Percentiles rank a stretch among this genome's conserved stretches.
These are phyloP conservation scores for Maudiozyma pseudohumilis DNA, from an alignment of 805 yeast species.

Conservation along the genomic window DNA sequence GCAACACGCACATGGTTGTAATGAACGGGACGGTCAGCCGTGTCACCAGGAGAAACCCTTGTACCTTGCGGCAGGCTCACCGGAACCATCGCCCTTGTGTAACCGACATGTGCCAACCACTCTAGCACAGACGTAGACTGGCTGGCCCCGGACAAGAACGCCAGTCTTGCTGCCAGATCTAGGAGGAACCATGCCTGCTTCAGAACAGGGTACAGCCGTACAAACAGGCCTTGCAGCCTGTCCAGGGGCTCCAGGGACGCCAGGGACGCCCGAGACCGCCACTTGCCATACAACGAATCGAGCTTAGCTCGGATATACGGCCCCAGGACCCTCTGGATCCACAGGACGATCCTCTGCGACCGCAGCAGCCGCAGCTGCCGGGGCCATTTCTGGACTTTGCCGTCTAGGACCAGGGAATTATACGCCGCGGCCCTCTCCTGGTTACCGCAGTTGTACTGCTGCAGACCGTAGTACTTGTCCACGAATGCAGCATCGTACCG, in stretches of 20 bases:
- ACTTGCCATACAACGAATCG: constrained; percentile 30
- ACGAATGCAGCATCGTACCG: constrained; percentile 81
- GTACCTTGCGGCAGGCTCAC: not conserved
- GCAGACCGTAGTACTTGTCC: constrained; percentile 86
- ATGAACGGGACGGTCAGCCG: constrained; percentile 21
- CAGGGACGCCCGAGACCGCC: constrained; percentile 43
- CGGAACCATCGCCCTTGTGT: constrained; percentile 34
- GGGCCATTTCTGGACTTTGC: constrained; percentile 12
- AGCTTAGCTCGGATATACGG: constrained; percentile 44
- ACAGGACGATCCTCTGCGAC: constrained; percentile 43
- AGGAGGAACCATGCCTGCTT: constrained; percentile 38
- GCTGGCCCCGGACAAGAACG: constrained; percentile 56
- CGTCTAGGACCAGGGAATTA: constrained; percentile 1
- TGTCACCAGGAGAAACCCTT: not conserved
- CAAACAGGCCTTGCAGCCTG: constrained; percentile 29
- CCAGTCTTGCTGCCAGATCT: constrained; percentile 48
- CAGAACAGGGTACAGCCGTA: constrained; percentile 52
- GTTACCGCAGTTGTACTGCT: constrained; percentile 36
- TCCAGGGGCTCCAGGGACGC: not conserved
- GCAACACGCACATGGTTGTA: constrained; percentile 22
- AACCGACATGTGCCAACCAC: constrained; percentile 50
- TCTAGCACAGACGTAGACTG: constrained; percentile 58
- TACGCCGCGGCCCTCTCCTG: constrained; percentile 10
- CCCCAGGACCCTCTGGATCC: constrained; percentile 51
- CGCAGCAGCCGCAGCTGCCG: constrained; percentile 36